These are phyloP conservation scores for Coleophoma cylindrospora DNA, from an alignment of 2,329 filamentous ascomycete species.

Conservation along the genomic window DNA sequence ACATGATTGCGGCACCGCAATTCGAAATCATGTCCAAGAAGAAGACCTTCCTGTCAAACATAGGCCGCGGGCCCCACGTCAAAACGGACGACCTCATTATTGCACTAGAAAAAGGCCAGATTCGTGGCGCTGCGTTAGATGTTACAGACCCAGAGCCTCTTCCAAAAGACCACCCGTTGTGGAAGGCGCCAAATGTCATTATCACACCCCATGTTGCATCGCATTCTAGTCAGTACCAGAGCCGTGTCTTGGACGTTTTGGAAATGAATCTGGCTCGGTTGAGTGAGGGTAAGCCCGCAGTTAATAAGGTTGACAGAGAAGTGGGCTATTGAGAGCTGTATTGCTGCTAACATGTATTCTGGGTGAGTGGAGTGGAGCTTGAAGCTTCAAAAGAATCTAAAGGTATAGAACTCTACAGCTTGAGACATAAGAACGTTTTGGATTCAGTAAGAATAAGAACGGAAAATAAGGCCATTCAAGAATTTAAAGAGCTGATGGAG, in stretches of 20 bases:
- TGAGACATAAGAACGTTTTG: too few species aligned
- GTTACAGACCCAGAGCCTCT: slow-evolving; percentile 78
- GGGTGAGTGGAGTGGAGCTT: too few species aligned
- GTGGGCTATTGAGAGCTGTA: too few species aligned
- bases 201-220: slow-evolving; percentile 49
- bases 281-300: background rate
- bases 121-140: slow-evolving; percentile 65
- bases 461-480: too few species aligned
- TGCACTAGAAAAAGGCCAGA: slow-evolving; percentile 43
- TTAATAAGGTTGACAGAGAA: background rate
- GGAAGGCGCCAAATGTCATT: slow-evolving; percentile 65
- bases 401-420: too few species aligned
- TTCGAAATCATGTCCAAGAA: slow-evolving; percentile 40
- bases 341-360: too few species aligned
- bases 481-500: too few species aligned
- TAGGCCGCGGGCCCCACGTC: slow-evolving; percentile 54
- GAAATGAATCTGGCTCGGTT: background rate
- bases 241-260: background rate
- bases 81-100: slow-evolving; percentile 50
- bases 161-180: slow-evolving; percentile 62
- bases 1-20: slow-evolving; percentile 45
- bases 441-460: too few species aligned
- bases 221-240: background rate
- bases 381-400: too few species aligned
- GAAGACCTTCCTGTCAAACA: slow-evolving; percentile 57